Evolutionary conservation across 345 rosid species (phyloP).

Genomic region (Brassica carinata): DNA sequence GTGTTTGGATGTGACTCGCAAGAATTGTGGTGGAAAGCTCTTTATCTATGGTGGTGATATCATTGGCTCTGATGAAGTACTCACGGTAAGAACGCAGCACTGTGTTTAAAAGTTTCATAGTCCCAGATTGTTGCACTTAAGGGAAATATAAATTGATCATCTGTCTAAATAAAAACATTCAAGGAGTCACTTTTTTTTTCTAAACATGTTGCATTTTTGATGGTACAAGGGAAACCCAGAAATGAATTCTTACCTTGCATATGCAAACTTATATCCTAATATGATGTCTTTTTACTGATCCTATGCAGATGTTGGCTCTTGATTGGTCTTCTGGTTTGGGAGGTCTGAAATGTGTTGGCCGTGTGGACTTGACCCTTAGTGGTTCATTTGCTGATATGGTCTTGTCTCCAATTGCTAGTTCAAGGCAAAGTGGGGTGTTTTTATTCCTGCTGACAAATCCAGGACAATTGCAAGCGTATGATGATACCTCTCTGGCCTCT

Average conservation of each 20-base stretch:
- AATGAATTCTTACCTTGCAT: conserved; percentile 23
- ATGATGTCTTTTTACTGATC: conserved; percentile 28
- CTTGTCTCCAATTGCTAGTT: conserved; percentile 55
- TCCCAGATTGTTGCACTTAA: conserved; percentile 20
- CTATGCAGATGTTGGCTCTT: conserved; percentile 64
- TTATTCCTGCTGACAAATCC: conserved; percentile 70
- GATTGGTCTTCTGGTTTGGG: conserved; percentile 74
- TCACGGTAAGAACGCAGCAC: conserved; percentile 55
- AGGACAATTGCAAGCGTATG: conserved; percentile 72
- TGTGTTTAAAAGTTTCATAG: conserved; percentile 6
- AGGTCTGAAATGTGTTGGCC: conserved; percentile 62
- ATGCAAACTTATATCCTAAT: conserved; percentile 24
- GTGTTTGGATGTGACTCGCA: conserved; percentile 51
- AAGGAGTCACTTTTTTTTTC: neutral
- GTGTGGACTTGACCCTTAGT: conserved; percentile 63
- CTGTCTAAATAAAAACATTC: conserved; percentile 13
- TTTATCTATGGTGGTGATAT: conserved; percentile 87
- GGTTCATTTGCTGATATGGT: conserved; percentile 89
- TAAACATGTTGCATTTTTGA: conserved; percentile 23
- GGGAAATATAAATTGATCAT: conserved; percentile 7
- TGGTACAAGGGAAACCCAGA: conserved; percentile 22
- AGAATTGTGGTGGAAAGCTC: conserved; percentile 60
- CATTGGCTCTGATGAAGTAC: conserved; percentile 83
- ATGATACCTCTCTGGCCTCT: conserved; percentile 55
- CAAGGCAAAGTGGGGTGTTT: conserved; percentile 43